A percentile compares a stretch with the other conserved stretches of the same genome.
These are phyloP conservation scores for Podila epigama DNA, from an alignment of 192 early-diverging fungal genomes.

Conservation along the genomic window DNA sequence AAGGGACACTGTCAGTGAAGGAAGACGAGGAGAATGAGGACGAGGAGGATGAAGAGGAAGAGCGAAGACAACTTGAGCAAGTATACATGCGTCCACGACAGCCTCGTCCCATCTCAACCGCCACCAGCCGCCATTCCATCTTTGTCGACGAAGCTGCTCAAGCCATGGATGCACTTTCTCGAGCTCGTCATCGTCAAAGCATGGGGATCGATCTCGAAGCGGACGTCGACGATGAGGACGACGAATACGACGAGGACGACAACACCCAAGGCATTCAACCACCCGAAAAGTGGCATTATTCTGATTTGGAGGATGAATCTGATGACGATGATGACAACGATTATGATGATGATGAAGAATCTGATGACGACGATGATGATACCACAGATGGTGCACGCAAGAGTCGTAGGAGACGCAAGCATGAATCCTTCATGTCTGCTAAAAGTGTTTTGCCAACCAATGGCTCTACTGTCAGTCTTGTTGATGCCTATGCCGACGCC, in stretches of 20 bases:
- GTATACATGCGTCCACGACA: constrained; percentile 2
- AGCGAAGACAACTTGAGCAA: neutral
- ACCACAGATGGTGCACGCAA: constrained; percentile 6
- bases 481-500: constrained; percentile 2
- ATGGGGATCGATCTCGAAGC: constrained; percentile 19
- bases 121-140: constrained; percentile 32
- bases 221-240: constrained; percentile 9
- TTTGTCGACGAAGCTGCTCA: constrained; percentile 43
- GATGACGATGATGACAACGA: constrained; percentile 17
- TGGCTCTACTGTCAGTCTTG: constrained; percentile 36
- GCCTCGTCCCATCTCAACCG: constrained; percentile 6
- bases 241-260: constrained; percentile 26
- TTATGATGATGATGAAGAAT: constrained; percentile 18
- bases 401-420: constrained; percentile 12
- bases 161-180: constrained; percentile 41
- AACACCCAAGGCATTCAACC: constrained; percentile 16
- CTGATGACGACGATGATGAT: constrained; percentile 18
- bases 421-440: constrained; percentile 47
- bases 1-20: no score
- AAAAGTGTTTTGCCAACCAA: constrained; percentile 29
- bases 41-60: constrained; percentile 20
- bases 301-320: constrained; percentile 24
- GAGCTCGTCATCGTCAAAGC: constrained; percentile 36
- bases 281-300: constrained; percentile 49
- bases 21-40: neutral